Percentiles rank a stretch among this genome's conserved stretches.
Conservation (phyloP, 2,329 filamentous ascomycete species). For the Amauroascus verrucosus region DNA sequence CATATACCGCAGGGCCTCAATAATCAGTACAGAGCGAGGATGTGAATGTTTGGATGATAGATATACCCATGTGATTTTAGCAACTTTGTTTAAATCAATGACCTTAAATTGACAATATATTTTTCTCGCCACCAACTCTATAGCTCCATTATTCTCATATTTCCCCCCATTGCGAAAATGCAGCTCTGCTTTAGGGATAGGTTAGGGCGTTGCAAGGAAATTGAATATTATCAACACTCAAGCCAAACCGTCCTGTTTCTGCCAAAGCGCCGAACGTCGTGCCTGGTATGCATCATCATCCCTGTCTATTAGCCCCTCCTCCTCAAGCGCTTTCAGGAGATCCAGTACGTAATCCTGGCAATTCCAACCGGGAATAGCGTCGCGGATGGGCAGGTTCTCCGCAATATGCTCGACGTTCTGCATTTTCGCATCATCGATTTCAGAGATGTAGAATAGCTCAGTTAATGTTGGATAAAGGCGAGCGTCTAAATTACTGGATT, state of each 20-base stretch:
- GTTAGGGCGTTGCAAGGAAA: too few species aligned
- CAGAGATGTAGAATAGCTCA: not conserved
- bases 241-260: not conserved
- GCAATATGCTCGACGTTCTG: not conserved
- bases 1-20: conserved; percentile 17
- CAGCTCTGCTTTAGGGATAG: too few species aligned
- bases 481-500: not conserved
- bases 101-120: too few species aligned
- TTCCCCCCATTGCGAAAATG: too few species aligned
- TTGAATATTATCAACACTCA: too few species aligned
- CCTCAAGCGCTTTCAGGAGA: not conserved
- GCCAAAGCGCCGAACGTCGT: not conserved
- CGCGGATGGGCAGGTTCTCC: not conserved
- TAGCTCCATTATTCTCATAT: too few species aligned
- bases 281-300: not conserved
- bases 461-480: not conserved
- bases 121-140: too few species aligned
- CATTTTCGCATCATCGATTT: not conserved
- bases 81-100: too few species aligned
- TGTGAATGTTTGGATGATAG: not conserved
- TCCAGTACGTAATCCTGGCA: not conserved
- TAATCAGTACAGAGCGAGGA: not conserved
- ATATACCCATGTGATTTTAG: too few species aligned
- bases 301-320: not conserved
- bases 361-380: not conserved